phyloP scores from a whole-genome alignment of 1,139 yeast genomes.

The Zygotorulaspora mrakii region DNA sequence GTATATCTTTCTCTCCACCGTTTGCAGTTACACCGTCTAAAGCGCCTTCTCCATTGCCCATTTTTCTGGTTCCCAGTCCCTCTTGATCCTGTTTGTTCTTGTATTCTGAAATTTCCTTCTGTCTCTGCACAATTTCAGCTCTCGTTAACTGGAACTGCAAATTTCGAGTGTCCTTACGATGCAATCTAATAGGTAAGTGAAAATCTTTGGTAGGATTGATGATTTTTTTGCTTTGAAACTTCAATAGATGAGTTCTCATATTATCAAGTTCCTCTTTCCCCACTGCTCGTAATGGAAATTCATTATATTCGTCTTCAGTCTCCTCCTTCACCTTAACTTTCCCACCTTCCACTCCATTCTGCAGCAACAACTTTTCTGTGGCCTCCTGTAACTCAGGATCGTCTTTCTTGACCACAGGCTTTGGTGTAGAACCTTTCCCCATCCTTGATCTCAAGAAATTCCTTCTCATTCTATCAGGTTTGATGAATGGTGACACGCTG shows the following conservation, averaged over 20 bases:
- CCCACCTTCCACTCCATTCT: conserved; percentile 24
- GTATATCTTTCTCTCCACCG: conserved; percentile 2
- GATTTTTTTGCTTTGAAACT: conserved; percentile 68
- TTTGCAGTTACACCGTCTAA: neutral
- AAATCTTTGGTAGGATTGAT: conserved; percentile 72
- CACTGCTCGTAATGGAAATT: conserved; percentile 59
- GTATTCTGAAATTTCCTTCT: conserved; percentile 40
- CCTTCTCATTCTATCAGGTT: conserved; percentile 36
- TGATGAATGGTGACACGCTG: conserved; percentile 37
- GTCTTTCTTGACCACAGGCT: conserved; percentile 32
- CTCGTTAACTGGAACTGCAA: conserved; percentile 78
- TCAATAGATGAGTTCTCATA: conserved; percentile 73
- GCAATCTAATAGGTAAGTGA: conserved; percentile 77
- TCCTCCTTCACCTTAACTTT: conserved; percentile 22
- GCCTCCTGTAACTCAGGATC: conserved; percentile 34
- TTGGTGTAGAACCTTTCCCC: conserved; percentile 20
- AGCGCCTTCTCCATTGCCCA: conserved; percentile 1
- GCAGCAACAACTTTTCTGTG: conserved; percentile 26
- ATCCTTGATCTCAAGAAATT: conserved; percentile 33
- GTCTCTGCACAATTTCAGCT: conserved; percentile 53
- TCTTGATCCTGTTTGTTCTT: conserved; percentile 33
- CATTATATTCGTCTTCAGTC: conserved; percentile 34
- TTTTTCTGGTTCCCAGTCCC: conserved; percentile 8
- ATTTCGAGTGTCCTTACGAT: conserved; percentile 88
- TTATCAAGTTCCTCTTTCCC: conserved; percentile 68